Evolutionary conservation across 1,284 basidiomycete species (phyloP), one percentile per base, ranked within the genome.

Genomic region (Trametes versicolor): DNA sequence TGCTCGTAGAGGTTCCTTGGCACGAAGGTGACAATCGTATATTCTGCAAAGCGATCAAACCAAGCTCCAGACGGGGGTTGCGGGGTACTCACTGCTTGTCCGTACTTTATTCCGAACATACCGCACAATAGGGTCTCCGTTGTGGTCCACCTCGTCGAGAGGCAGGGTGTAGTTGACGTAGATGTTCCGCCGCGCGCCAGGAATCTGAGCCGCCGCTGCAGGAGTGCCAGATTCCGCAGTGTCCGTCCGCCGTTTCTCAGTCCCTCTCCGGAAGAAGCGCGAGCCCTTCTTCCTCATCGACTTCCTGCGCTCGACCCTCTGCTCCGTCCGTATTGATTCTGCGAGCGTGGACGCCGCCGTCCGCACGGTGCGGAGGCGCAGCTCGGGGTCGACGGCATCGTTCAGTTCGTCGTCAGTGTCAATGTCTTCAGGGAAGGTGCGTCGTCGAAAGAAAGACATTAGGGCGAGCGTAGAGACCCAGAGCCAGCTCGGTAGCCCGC

Each of bases 1-100:
- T 98, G 96, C 78, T 97, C 94, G 68, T 90, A 93, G 68, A 97
- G 79, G 76, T 97, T 97, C 84, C 94, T 96, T n/a, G 97, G 97
- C 52, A 98, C 74, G 77, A 98, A 99, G 4, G 96, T 95, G 69
- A 97, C 60, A 64, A 95, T 76, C 36, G 96, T 98, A 80, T 98
- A 99, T 79, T 98, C 94, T 93, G 76, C 47, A 41, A 34, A 48
- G 62, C 25, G 32, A 57, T 59, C 54, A 60, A n/a, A 56, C 34
- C 12, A 39, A 15, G 59, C 64, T 25, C 45, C 50, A 41, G 48
- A 36, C 19, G 13, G 3, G 17, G 49, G 34, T 25, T 1, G 25
- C 17, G 19, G 43, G 19, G 39, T 27, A 90, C 92, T 79, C 77
- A 94, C 93, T 97, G 71, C 92, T 93, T 50, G 97, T 98, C 73